These are phyloP conservation scores for Dictyostelium purpureum DNA, from an alignment of 78 protist species.

Conservation along the genomic window DNA sequence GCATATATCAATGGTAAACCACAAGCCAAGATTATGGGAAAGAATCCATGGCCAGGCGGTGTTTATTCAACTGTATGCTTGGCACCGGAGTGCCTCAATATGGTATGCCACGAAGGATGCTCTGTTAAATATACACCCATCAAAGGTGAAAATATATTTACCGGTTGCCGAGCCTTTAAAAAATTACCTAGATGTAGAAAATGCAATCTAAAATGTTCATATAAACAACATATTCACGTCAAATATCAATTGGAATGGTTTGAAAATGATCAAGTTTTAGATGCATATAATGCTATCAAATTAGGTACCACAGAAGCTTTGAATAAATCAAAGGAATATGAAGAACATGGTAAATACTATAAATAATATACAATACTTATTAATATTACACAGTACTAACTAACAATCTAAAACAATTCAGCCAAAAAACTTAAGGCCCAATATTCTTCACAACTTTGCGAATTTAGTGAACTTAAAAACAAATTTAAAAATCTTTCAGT, in stretches of 20 bases:
- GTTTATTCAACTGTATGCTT: background rate
- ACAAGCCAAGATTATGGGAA: background rate
- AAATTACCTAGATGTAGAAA: background rate
- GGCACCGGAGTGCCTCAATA: background rate
- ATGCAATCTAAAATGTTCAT: background rate
- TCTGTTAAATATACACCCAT: background rate
- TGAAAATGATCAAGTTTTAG: background rate
- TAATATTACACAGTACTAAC: background rate
- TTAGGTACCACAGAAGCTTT: background rate
- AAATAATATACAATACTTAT: background rate
- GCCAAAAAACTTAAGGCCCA: background rate
- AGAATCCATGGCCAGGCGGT: background rate
- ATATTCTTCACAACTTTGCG: background rate
- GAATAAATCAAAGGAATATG: background rate
- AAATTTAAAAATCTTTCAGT: slow-evolving; percentile 8
- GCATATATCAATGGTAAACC: background rate
- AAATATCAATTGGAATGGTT: background rate
- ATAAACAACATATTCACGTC: background rate
- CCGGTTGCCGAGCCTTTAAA: background rate
- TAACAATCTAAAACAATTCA: background rate
- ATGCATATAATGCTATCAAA: background rate
- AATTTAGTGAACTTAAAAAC: background rate
- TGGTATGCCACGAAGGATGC: background rate
- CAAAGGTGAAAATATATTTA: background rate
- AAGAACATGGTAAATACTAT: background rate